Evolutionary conservation across 176 grass and related monocot species (phyloP).

Genomic region (Typha latifolia): DNA sequence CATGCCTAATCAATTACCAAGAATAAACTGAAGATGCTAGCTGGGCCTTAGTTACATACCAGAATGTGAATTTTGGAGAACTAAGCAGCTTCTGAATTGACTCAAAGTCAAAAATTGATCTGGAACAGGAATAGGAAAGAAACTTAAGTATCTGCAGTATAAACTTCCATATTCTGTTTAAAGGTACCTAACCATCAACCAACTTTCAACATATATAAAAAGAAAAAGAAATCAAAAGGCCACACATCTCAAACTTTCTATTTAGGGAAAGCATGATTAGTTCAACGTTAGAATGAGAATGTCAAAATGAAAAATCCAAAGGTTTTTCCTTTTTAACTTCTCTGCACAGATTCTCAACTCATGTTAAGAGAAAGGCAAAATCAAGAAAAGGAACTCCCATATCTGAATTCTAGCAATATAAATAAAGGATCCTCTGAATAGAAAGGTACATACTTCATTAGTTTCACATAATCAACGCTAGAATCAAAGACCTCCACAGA

Average conservation of each 20-base stretch:
- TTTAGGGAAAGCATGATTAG: background rate
- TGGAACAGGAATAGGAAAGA: conserved; percentile 17
- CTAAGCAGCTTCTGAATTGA: conserved; percentile 75
- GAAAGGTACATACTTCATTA: conserved; percentile 74
- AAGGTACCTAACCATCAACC: background rate
- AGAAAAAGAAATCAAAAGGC: background rate
- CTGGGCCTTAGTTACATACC: conserved; percentile 29
- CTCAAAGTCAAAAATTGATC: conserved; percentile 86
- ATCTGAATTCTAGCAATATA: background rate
- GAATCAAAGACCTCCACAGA: conserved; percentile 95
- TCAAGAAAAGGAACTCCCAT: background rate
- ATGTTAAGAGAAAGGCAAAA: background rate
- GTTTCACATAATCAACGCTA: conserved; percentile 73
- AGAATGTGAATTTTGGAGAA: conserved; percentile 92
- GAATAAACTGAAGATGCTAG: conserved; percentile 6
- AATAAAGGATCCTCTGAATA: conserved; percentile 12
- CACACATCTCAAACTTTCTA: background rate
- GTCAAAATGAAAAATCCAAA: background rate
- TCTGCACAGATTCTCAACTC: background rate
- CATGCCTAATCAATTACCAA: conserved; percentile 7
- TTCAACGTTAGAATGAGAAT: background rate
- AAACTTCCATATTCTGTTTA: background rate
- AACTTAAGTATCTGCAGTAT: background rate
- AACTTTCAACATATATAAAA: background rate
- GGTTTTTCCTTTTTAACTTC: background rate